Evolutionary conservation across 257 asterid genomes (phyloP), one percentile per base, ranked within the genome.

Genomic region (Scutellaria minor): DNA sequence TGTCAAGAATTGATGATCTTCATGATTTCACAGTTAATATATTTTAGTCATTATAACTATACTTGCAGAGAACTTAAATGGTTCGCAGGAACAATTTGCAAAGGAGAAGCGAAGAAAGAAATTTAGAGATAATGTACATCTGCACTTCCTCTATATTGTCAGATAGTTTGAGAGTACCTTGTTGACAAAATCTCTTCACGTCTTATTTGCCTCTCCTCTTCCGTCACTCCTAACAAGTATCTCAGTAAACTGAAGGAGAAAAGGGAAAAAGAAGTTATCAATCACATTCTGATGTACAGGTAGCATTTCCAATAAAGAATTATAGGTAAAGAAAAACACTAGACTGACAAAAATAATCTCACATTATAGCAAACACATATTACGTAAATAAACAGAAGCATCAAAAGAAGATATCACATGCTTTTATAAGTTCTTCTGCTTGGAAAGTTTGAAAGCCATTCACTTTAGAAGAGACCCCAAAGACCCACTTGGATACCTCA

Each of bases 101-200:
- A 55, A 15, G 56, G 56, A 58, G 52, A 66, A 14, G 55, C 15
- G 42, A 24, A 62, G 4, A 12, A 64, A 66, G 47, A 62, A 66
- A 67, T 64, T 50, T 35, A 13, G 47, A 68, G 64, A 45, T 11
- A 50, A 52, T 47, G 55, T 64, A 63, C 53, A 42, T 48, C 24
- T 55, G 45, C 65, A 74, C 8, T 35, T 44, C 55, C 22, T 62
- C 71, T 46, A 54, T 48, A 40, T 37, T 37, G 66, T 35, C 46
- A 59, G 65, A 68, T 12, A 71, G 22, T 14, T 24, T 68, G 20
- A 51, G 60, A 57, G 77, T 87, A 95, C 99, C 96, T 92, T 60
- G 98, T 90, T 45, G 96, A 87, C 77, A 92, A 79, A 76, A 95
- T 95, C 83, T 95, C 97, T 80, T 90, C 98, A 24, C 98, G 89